These are phyloP conservation scores for Didymella segeticola DNA, from an alignment of 2,329 filamentous ascomycete species.

Conservation along the genomic window DNA sequence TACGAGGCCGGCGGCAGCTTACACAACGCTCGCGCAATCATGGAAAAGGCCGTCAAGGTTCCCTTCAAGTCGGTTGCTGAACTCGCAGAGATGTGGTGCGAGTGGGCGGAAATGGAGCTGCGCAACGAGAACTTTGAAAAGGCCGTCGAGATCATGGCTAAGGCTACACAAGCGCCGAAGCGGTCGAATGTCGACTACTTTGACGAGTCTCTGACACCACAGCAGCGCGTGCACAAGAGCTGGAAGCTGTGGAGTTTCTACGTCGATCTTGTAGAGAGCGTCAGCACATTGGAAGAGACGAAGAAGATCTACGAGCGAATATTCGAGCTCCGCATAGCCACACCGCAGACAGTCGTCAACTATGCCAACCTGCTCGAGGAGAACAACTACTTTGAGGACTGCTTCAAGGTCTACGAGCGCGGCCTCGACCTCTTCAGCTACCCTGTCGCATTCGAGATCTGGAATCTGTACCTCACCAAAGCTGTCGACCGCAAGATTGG, in stretches of 20 bases:
- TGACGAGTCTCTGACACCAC: constrained; percentile 89
- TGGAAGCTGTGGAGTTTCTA: constrained; percentile 99
- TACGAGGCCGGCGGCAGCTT: constrained; percentile 90
- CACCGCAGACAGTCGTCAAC: constrained; percentile 97
- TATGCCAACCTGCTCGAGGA: constrained; percentile 96
- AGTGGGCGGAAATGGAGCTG: constrained; percentile 98
- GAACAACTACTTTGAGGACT: constrained; percentile 93
- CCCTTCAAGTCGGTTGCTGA: constrained; percentile 98
- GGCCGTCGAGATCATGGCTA: constrained; percentile 94
- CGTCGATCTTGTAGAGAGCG: constrained; percentile 95
- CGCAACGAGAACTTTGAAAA: constrained; percentile 95
- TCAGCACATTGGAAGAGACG: constrained; percentile 88
- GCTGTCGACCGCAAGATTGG: constrained; percentile 95
- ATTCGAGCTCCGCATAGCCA: constrained; percentile 96
- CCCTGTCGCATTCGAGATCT: constrained; percentile 95
- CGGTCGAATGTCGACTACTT: constrained; percentile 99
- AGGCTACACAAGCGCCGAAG: constrained; percentile 96
- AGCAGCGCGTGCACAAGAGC: constrained; percentile 97
- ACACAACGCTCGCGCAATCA: constrained; percentile 84
- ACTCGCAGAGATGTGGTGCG: constrained; percentile 97
- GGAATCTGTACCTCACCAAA: constrained; percentile 98
- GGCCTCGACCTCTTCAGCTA: constrained; percentile 98
- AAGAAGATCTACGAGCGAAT: constrained; percentile 95
- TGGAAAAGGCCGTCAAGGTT: constrained; percentile 98
- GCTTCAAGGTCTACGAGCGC: constrained; percentile 95